These are phyloP conservation scores for Arabidopsis lyrata DNA, from an alignment of 441 rosid genomes.

Conservation along the genomic window DNA sequence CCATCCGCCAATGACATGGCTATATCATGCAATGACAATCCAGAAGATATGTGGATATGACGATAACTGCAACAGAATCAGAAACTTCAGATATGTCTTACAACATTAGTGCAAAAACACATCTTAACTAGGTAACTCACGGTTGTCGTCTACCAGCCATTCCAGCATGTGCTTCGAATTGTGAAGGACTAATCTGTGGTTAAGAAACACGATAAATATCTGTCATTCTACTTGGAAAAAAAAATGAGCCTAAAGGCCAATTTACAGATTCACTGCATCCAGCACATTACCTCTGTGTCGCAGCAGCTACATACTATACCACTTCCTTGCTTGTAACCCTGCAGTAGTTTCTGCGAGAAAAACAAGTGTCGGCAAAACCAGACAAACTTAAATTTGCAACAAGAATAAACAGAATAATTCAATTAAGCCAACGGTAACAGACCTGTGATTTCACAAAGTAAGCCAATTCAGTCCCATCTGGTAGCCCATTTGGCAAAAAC, in stretches of 20 bases:
- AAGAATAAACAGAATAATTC: not conserved
- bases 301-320: slow-evolving; percentile 90
- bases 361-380: slow-evolving; percentile 49
- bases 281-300: slow-evolving; percentile 63
- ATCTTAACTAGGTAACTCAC: slow-evolving; percentile 57
- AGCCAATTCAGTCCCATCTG: slow-evolving; percentile 90
- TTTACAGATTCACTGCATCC: slow-evolving; percentile 20
- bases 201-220: slow-evolving; percentile 6
- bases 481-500: slow-evolving; percentile 80
- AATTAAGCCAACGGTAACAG: slow-evolving; percentile 35
- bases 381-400: slow-evolving; percentile 26
- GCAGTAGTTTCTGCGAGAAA: slow-evolving; percentile 62
- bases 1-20: slow-evolving; percentile 76
- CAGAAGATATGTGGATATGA: slow-evolving; percentile 82
- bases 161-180: slow-evolving; percentile 99
- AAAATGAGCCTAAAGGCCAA: not conserved
- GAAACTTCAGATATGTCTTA: slow-evolving; percentile 24
- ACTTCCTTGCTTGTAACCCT: slow-evolving; percentile 84
- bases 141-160: slow-evolving; percentile 98
- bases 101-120: slow-evolving; percentile 16
- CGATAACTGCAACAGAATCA: slow-evolving; percentile 68
- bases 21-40: slow-evolving; percentile 88
- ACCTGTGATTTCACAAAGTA: slow-evolving; percentile 84
- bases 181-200: slow-evolving; percentile 94
- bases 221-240: not conserved